These are phyloP conservation scores for Chrysochromulina parva DNA, from an alignment of 78 protist species.

Conservation along the genomic window DNA sequence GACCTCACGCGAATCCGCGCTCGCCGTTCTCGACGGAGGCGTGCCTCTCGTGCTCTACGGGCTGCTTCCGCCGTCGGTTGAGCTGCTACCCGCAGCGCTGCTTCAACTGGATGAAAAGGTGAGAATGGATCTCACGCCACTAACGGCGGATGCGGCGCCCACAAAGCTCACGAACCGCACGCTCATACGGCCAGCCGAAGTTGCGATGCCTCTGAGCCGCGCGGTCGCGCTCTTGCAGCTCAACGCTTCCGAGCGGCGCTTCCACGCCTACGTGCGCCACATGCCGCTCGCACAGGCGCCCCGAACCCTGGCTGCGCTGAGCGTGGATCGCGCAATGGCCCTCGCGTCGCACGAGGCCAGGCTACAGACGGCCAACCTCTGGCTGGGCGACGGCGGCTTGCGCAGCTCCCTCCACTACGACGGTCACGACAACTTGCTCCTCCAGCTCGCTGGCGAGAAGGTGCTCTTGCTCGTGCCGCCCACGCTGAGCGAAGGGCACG, in stretches of 20 bases:
- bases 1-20: too few species aligned
- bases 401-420: not conserved
- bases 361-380: slow-evolving; percentile 7
- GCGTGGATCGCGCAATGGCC: not conserved
- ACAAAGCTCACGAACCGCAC: not conserved
- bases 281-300: not conserved
- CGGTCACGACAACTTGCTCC: slow-evolving; percentile 5
- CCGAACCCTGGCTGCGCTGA: not conserved
- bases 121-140: not conserved
- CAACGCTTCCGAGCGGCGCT: not conserved
- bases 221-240: not conserved
- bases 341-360: not conserved
- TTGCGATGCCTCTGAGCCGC: not conserved
- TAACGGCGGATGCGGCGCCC: not conserved
- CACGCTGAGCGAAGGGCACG: too few species aligned
- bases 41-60: not conserved
- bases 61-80: not conserved
- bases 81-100: not conserved
- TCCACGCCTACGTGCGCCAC: slow-evolving; percentile 17
- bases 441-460: not conserved
- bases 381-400: slow-evolving; percentile 26
- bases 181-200: not conserved
- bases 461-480: not conserved
- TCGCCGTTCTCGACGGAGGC: not conserved
- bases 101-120: not conserved